Evolutionary conservation across 2,329 filamentous ascomycete genomes (phyloP), one percentile per base, ranked within the genome.

Genomic region (Penicillium sp.): DNA sequence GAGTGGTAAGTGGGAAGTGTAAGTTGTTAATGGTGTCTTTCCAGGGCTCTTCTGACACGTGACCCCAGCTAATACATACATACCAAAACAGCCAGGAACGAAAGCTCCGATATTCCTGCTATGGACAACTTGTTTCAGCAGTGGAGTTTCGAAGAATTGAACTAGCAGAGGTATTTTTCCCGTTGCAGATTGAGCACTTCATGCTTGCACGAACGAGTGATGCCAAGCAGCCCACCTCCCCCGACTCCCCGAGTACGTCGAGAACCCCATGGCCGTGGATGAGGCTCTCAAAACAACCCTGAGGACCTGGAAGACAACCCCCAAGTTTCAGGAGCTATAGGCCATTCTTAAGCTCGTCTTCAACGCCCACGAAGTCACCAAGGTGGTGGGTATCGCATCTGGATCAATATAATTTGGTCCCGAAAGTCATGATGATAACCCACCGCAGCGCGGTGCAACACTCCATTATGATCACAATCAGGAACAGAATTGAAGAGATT

Each of bases 111-210:
- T 25, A 37, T 6, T 1, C 21, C 2, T 49, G 31, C 21, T 49
- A 49, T 25, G 46, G 37, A 5, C 19, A 49, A n/a, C 29, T 49
- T 19, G 5, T 9, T 3, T 7, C 5, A 6, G 13, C n/a, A 6
- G n/a, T 33, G 4, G 1, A 21, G 4, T 6, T 3, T 5, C 6
- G 1, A 19, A 3, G 3, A 0, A 21, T 21, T 9, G 3, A 4
- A 12, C 13, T 25, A 3, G 19, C 12, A 1, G 19, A 49, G 19
- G 19, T 31, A 2, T 49, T 37, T 19, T 49, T 23, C 2, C 46
- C 46, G 2, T 7, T 49, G 46, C 46, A 49, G 10, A 49, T 49
- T 25, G 31, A 49, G 13, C 19, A 49, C 13, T n/a, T n/a, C 3
- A 25, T 25, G 19, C 31, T 37, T n/a, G 8, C 6, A 1, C 29